Evolutionary conservation across 2,329 filamentous ascomycete genomes (phyloP), one percentile per base, ranked within the genome.

Genomic region (Meredithiella fracta): DNA sequence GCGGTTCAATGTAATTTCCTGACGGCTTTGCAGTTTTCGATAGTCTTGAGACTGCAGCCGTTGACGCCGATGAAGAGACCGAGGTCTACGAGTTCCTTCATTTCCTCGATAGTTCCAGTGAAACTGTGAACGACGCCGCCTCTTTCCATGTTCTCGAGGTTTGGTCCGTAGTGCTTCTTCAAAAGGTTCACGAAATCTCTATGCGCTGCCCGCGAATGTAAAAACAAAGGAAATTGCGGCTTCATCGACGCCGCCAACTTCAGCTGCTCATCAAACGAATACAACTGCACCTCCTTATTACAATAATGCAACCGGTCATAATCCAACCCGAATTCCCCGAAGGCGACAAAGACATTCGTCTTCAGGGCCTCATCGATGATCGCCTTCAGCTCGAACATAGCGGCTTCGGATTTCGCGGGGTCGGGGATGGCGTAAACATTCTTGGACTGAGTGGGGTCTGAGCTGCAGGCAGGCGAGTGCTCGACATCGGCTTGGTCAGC

Each of bases 301-400:
- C 86, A 89, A 63, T 90, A 83, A 63, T 87, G 85, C 37, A 98
- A 72, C 1, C 92, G 81, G 70, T 98, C 92, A 66, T 97, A 98
- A 70, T 98, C 92, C 3, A 98, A 82, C 1, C 92, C 92, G 60
- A 98, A 88, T 69, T 98, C 92, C 51, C 92, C 92, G 66, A 96
- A 89, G 5, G 92, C 91, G 1, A 87, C 82, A 42, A 86, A 75
- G 0, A 78, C 67, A 4, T 78, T 66, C 3, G 68, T 66, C 2
- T 68, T 60, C 17, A 79, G 79, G 1, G 80, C 77, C 37, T 79
- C 69, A 1, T 76, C 64, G 3, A 90, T 79, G 1, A 96, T 72
- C 5, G 70, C 65, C 47, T 75, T 74, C n/a, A 97, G 75, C 29
- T 78, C 74, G 0, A 69, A 60, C 22, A 89, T 73, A 64, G 78